phyloP scores from a whole-genome alignment of 352 stramenopile genomes.

The Globisporangium echinulatum region DNA sequence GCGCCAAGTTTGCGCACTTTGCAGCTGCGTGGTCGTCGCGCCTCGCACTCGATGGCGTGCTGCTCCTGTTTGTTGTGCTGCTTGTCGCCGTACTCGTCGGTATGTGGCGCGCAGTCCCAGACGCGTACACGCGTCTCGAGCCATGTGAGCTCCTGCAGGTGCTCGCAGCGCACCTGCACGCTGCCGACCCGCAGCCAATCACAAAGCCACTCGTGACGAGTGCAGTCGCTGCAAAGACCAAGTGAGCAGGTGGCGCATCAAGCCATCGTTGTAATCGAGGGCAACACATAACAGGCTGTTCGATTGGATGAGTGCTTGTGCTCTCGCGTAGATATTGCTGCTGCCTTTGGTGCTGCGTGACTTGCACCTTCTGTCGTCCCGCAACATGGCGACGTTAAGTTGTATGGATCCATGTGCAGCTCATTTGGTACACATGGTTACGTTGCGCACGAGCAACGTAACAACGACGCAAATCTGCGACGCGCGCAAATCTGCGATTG shows the following conservation, averaged over 20 bases:
- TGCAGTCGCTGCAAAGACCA: not conserved
- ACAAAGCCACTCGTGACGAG: not conserved
- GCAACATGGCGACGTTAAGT: no score
- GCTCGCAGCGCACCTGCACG: not conserved
- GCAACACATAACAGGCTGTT: not conserved
- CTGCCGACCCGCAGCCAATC: not conserved
- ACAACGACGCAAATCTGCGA: no score
- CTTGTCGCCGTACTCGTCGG: not conserved
- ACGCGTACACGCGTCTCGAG: not conserved
- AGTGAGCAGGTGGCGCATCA: not conserved
- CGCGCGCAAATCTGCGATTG: no score
- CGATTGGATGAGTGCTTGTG: not conserved
- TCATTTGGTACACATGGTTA: no score
- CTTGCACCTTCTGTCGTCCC: no score
- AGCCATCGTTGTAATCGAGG: no score
- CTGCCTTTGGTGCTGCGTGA: no score
- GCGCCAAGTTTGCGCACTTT: conserved; percentile 4
- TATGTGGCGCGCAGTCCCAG: not conserved
- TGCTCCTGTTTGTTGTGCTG: not conserved
- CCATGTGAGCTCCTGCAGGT: not conserved
- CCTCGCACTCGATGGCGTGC: not conserved
- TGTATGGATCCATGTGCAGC: no score
- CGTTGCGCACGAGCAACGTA: no score
- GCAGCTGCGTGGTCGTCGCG: not conserved
- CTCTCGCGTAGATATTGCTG: no score